Evolutionary conservation across 2,329 filamentous ascomycete species (phyloP).

Genomic region (Colletotrichum neosansevieriae): DNA sequence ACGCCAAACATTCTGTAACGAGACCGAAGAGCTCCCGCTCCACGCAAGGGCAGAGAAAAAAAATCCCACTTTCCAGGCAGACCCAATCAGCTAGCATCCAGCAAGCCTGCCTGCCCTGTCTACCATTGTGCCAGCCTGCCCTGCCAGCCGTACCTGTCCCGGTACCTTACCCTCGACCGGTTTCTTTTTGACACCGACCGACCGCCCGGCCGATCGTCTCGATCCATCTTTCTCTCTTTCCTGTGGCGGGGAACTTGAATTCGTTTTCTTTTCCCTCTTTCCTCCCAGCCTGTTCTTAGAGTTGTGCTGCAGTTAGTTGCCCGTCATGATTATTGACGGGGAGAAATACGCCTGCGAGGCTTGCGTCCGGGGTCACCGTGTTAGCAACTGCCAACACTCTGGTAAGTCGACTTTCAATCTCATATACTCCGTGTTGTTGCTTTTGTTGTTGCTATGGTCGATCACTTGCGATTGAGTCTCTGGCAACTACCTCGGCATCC

Average conservation of each 20-base stretch:
- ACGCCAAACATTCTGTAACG: slow-evolving; percentile 40
- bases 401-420: slow-evolving; percentile 68
- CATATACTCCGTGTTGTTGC: slow-evolving; percentile 28
- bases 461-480: slow-evolving; percentile 3
- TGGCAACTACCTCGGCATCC: not conserved
- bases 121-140: slow-evolving; percentile 18
- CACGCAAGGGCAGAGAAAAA: slow-evolving; percentile 37
- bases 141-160: not conserved
- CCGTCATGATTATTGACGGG: slow-evolving; percentile 85
- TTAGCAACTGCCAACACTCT: slow-evolving; percentile 97
- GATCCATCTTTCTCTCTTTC: slow-evolving; percentile 32
- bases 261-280: slow-evolving; percentile 29
- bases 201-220: slow-evolving; percentile 34
- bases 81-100: slow-evolving; percentile 8
- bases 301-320: slow-evolving; percentile 19
- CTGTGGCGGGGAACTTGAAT: slow-evolving; percentile 37
- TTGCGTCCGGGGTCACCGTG: slow-evolving; percentile 97
- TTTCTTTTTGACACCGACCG: slow-evolving; percentile 33
- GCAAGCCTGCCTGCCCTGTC: slow-evolving; percentile 6
- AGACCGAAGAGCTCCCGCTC: slow-evolving; percentile 40
- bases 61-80: slow-evolving; percentile 33
- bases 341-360: slow-evolving; percentile 99
- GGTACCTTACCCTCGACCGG: slow-evolving; percentile 24
- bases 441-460: not conserved
- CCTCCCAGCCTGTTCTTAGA: slow-evolving; percentile 14